Evolutionary conservation across 2,329 filamentous ascomycete species (phyloP), one percentile per base, ranked within the genome.

Genomic region (Nemania sp.): DNA sequence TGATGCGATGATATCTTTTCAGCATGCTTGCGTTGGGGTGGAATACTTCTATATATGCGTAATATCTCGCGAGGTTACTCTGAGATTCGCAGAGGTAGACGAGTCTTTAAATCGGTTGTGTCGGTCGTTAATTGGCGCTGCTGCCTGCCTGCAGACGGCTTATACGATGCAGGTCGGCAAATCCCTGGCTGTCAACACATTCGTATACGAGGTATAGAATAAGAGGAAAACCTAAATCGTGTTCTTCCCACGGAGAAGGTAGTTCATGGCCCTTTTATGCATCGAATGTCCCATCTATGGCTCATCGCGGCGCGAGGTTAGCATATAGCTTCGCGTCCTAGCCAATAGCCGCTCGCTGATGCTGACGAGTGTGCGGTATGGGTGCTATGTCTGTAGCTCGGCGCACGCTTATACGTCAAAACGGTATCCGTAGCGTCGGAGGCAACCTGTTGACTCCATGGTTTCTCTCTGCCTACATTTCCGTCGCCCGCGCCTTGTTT

Each of bases 291-390:
- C 38, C 38, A 18, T 41, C 38, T 18, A 18, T 47, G 45, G 45
- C 45, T 47, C 45, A 41, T 18, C 18, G 45, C 51, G 15, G 51
- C 8, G 5, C 49, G 49, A 18, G 20, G 29, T 61, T 47, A 24
- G 45, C 35, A 51, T 66, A 51, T 57, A 57, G 64, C 32, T 57
- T 62, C 64, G 64, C 53, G 29, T 62, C 53, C 52, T 22, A 29
- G 47, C 64, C 59, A 67, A 67, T 67, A 43, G 64, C 49, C 45
- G 43, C 26, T 38, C 18, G 62, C 54, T 64, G 61, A 51, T 43
- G 20, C 61, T 47, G 35, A 58, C 38, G 7, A 24, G 5, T 24
- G 47, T 22, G 53, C 45, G 38, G 38, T 61, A 15, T 59, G 27
- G 45, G 43, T 22, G n/a, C 45, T n/a, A 13, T 18, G 13, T 6